Percentiles rank a stretch among this genome's conserved stretches.
Conservation (phyloP, 164 flowering plant genomes). For the Berberis vulgaris region DNA sequence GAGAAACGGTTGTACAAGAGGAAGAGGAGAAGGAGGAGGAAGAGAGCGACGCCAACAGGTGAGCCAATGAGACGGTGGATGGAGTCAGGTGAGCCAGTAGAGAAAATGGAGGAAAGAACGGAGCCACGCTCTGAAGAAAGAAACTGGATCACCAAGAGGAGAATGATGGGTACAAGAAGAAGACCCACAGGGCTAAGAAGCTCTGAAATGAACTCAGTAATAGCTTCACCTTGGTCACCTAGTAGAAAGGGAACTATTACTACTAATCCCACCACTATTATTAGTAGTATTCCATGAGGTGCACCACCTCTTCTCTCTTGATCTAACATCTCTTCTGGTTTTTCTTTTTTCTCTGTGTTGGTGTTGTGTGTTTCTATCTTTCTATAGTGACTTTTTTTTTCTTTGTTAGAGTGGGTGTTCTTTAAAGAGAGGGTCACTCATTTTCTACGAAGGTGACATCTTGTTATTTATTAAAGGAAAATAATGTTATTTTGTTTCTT, state of each 20-base stretch:
- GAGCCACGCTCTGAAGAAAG: constrained; percentile 72
- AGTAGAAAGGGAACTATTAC: constrained; percentile 39
- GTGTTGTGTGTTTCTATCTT: too few relatives aligned
- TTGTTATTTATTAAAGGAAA: too few relatives aligned
- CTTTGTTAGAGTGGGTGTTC: too few relatives aligned
- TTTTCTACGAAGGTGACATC: too few relatives aligned
- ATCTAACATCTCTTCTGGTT: constrained; percentile 21
- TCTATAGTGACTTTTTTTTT: too few relatives aligned
- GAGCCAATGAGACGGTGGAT: constrained; percentile 86
- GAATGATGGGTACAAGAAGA: constrained; percentile 55
- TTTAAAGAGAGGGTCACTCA: too few relatives aligned
- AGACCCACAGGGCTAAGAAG: constrained; percentile 61
- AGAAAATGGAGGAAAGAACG: constrained; percentile 40
- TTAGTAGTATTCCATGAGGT: constrained; percentile 60
- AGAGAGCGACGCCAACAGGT: constrained; percentile 75
- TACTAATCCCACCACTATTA: constrained; percentile 47
- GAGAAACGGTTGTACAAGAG: constrained; percentile 59
- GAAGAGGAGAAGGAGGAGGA: constrained; percentile 54
- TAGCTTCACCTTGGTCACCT: constrained; percentile 67
- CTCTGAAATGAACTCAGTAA: constrained; percentile 56
- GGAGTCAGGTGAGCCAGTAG: constrained; percentile 67
- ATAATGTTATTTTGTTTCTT: too few relatives aligned
- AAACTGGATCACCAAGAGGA: constrained; percentile 67
- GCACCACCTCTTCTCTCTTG: constrained; percentile 27
- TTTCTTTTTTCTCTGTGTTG: background rate